Conservation (phyloP, 495 filamentous ascomycete genomes). For the Neurospora sp. region DNA sequence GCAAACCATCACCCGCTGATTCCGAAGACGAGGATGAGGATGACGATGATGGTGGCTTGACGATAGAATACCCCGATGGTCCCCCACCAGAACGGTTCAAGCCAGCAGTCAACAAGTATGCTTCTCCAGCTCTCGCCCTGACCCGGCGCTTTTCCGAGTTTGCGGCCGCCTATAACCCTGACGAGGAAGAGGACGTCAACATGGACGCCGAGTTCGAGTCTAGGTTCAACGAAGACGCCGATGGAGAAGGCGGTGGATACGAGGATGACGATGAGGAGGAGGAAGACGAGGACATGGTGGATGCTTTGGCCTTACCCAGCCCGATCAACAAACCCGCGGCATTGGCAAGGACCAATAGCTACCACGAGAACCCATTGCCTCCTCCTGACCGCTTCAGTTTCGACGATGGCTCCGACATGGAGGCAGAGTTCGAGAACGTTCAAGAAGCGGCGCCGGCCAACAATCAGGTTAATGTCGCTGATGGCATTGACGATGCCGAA, state of each 20-base stretch:
- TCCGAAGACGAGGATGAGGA: conserved; percentile 34
- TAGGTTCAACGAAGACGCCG: conserved; percentile 4
- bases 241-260: neutral
- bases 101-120: conserved; percentile 17
- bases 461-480: neutral
- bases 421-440: conserved; percentile 25
- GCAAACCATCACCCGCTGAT: conserved; percentile 12
- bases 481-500: conserved; percentile 14
- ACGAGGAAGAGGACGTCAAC: conserved; percentile 28
- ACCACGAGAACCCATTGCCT: neutral
- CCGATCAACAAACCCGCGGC: conserved; percentile 16
- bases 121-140: conserved; percentile 25
- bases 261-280: conserved; percentile 17
- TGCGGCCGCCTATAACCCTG: conserved; percentile 19
- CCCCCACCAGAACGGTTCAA: conserved; percentile 12
- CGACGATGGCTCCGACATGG: conserved; percentile 20
- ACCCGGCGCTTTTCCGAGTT: conserved; percentile 34
- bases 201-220: conserved; percentile 20
- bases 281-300: conserved; percentile 13
- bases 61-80: conserved; percentile 37
- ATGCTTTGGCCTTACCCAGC: conserved; percentile 23
- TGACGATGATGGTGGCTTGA: conserved; percentile 33
- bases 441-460: neutral
- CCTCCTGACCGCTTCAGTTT: neutral
- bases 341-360: neutral